Base-by-base conservation (phyloP, 352 stramenopile genomes). In the Discostella stelligera region DNA sequence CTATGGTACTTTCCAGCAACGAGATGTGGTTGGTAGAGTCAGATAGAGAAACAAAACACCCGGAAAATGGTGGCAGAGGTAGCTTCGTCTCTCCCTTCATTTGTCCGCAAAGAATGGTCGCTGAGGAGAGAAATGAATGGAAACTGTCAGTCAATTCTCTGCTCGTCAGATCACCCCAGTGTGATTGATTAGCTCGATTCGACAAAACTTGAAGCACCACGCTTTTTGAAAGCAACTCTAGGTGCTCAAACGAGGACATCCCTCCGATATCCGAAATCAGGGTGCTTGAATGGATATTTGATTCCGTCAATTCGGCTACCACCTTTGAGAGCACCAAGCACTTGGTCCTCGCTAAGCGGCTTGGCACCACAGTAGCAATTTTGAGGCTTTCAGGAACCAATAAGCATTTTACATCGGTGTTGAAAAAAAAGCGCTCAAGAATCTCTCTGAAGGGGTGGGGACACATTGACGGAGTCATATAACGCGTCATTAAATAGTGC, bases 141-240 rank as follows among this genome's bases (percentile, higher is more conserved):
- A 98, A 98, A 70, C 96, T 96, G 79, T 98, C 96, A 54, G 98
- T 96, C 5, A 98, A 95, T 75, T 99, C 96, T 52, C 97, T 95
- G 14, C 95, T 98, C 0, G 95, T 95, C 13, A 98, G 95, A 81
- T 98, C 96, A 8, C 96, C 96, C 96, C 96, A 99, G 7, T 90
- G 94, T 62, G 95, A 90, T 75, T 98, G 96, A 80, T 98, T 98
- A 16, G 91, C 89, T 7, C 90, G 89, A 71, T 99, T 99, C 23
- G 92, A 97, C 46, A 98, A 95, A 21, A 99, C 78, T 8, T 96
- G 96, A 49, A 98, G 78, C 77, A 98, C 98, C 7, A 98, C 90
- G 66, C 98, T 95, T 14, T 95, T 95, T 48, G 97, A 95, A 8
- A 98, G 71, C 5, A 95, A 91, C 76, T 99, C 96, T 16, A 99